phyloP scores from a whole-genome alignment of 495 filamentous ascomycete species.

The Neurospora sp. region DNA sequence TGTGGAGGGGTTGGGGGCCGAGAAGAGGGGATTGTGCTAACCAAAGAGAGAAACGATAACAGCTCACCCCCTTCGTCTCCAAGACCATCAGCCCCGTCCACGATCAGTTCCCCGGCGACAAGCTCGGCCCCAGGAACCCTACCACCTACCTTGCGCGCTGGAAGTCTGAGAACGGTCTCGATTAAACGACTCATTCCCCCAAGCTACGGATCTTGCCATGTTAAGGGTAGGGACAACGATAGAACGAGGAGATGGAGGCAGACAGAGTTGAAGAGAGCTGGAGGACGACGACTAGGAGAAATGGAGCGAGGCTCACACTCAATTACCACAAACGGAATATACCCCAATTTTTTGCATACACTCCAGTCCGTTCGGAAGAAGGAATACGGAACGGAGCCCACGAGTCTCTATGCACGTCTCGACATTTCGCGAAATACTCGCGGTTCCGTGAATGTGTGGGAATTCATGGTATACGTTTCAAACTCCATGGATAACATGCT shows the following conservation, averaged over 20 bases:
- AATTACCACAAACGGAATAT: neutral
- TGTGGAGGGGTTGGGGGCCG: neutral
- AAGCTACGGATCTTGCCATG: neutral
- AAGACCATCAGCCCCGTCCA: conserved; percentile 40
- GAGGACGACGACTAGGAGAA: neutral
- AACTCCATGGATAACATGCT: too few species aligned
- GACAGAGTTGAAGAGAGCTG: neutral
- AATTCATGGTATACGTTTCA: too few species aligned
- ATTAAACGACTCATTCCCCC: conserved; percentile 27
- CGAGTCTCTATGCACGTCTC: too few species aligned
- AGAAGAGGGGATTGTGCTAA: conserved; percentile 1
- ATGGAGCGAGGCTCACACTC: neutral
- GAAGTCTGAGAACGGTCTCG: conserved; percentile 59
- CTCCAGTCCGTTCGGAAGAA: neutral
- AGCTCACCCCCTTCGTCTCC: conserved; percentile 87
- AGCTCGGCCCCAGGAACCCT: conserved; percentile 44
- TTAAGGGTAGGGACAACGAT: too few species aligned
- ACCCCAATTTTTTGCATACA: neutral
- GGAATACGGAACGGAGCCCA: neutral
- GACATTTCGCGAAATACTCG: too few species aligned
- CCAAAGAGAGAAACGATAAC: neutral
- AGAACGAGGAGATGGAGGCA: neutral
- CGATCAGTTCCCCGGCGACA: conserved; percentile 40
- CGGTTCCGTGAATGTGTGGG: too few species aligned
- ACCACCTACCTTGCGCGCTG: conserved; percentile 51